phyloP scores from a whole-genome alignment of 176 grass and related monocot genomes.

The Pharus latifolius region DNA sequence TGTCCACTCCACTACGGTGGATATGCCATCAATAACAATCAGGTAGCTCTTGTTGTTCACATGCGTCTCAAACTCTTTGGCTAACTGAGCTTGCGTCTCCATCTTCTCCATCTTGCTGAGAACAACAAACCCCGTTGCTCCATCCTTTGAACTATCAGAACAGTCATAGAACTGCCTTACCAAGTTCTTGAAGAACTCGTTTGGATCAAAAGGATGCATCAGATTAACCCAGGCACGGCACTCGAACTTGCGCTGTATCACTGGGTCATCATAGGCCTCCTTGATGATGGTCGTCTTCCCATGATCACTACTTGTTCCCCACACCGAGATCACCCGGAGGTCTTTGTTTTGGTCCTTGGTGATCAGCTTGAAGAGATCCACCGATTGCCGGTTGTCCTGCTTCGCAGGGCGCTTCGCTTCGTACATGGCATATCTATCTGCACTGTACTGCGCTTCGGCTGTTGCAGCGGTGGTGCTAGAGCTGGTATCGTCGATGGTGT shows the following conservation, averaged over 20 bases:
- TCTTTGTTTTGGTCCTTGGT: not conserved
- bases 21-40: constrained; percentile 11
- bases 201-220: not conserved
- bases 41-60: not conserved
- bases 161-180: not conserved
- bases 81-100: too few species aligned
- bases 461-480: not conserved
- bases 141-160: not conserved
- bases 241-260: not conserved
- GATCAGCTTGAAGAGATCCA: not conserved
- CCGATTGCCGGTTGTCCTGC: too few species aligned
- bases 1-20: not conserved
- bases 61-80: not conserved
- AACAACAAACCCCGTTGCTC: not conserved
- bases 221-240: not conserved
- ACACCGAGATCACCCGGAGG: not conserved
- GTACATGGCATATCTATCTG: too few species aligned
- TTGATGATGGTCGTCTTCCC: not conserved
- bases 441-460: not conserved
- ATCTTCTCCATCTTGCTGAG: not conserved
- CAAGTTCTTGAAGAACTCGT: constrained; percentile 1
- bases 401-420: too few species aligned
- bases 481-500: not conserved
- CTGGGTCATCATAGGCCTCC: not conserved
- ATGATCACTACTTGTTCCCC: not conserved